These are phyloP conservation scores for Dryas integrifolia DNA, from an alignment of 331 rosid species.

Conservation along the genomic window DNA sequence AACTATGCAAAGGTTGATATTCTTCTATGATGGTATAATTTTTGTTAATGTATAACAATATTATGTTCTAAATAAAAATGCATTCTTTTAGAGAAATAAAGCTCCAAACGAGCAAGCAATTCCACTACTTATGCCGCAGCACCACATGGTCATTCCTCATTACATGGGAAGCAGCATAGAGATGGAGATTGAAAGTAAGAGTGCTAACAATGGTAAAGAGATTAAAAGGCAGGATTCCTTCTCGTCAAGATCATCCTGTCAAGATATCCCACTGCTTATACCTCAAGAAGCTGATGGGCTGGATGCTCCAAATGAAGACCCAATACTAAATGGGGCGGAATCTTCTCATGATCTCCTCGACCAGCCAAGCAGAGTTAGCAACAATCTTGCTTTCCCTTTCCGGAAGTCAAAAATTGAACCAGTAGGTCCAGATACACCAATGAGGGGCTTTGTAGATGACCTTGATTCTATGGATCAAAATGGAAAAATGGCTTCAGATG, in stretches of 20 bases:
- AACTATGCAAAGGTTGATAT: constrained; percentile 87
- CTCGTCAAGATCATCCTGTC: constrained; percentile 56
- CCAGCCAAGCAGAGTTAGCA: constrained; percentile 44
- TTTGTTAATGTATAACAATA: constrained; percentile 17
- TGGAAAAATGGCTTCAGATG: constrained; percentile 52
- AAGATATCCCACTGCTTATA: constrained; percentile 88
- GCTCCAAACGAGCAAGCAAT: constrained; percentile 92
- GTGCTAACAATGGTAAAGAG: constrained; percentile 26
- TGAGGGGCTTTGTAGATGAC: constrained; percentile 92
- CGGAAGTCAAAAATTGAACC: constrained; percentile 63
- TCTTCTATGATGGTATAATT: neutral
- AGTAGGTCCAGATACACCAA: constrained; percentile 63
- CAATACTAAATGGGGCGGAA: constrained; percentile 33
- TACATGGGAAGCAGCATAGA: constrained; percentile 72
- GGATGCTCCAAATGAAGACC: constrained; percentile 44
- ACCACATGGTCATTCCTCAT: constrained; percentile 99
- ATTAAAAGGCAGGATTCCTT: constrained; percentile 62
- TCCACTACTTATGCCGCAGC: constrained; percentile 98
- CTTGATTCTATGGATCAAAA: constrained; percentile 42
- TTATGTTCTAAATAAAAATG: constrained; percentile 28
- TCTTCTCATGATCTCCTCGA: constrained; percentile 37
- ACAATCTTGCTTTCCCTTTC: constrained; percentile 62
- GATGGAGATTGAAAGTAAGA: constrained; percentile 42
- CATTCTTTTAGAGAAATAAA: constrained; percentile 73
- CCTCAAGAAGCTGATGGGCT: constrained; percentile 68